These are phyloP conservation scores for Somion occarium DNA, from an alignment of 1,284 basidiomycete species.

Conservation along the genomic window DNA sequence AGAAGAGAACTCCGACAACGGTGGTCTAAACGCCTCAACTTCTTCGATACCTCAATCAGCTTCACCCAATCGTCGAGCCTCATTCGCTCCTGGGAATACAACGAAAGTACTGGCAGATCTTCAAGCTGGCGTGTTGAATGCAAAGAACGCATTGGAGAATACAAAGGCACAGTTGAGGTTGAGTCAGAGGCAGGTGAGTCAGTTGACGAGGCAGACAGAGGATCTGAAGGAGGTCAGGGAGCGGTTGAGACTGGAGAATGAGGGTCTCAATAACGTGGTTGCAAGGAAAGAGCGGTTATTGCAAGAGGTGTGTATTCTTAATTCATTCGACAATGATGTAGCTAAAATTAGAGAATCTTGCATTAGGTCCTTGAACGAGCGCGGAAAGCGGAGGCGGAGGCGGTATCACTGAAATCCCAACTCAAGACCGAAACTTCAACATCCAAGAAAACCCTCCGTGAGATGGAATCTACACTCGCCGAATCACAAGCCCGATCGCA, in stretches of 20 bases:
- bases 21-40: conserved; percentile 7
- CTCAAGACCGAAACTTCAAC: conserved; percentile 67
- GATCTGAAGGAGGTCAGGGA: conserved; percentile 84
- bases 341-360: neutral
- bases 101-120: conserved; percentile 81
- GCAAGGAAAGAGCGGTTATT: conserved; percentile 80
- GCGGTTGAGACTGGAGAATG: conserved; percentile 76
- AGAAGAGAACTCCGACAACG: conserved; percentile 49
- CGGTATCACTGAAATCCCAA: conserved; percentile 55
- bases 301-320: conserved; percentile 57
- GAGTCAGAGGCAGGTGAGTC: conserved; percentile 75
- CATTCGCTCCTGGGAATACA: conserved; percentile 70
- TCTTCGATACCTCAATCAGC: conserved; percentile 19
- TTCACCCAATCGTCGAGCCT: conserved; percentile 39
- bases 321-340: neutral
- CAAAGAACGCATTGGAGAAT: conserved; percentile 76
- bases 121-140: conserved; percentile 76
- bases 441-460: conserved; percentile 69
- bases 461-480: conserved; percentile 67
- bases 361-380: conserved; percentile 71
- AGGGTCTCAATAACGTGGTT: conserved; percentile 80
- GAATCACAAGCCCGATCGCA: conserved; percentile 74
- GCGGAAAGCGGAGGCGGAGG: conserved; percentile 76
- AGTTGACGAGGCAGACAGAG: conserved; percentile 77
- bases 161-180: conserved; percentile 73